A percentile compares a stretch with the other conserved stretches of the same genome.
phyloP scores from a whole-genome alignment of 345 rosid species.

The Salix arbutifolia region DNA sequence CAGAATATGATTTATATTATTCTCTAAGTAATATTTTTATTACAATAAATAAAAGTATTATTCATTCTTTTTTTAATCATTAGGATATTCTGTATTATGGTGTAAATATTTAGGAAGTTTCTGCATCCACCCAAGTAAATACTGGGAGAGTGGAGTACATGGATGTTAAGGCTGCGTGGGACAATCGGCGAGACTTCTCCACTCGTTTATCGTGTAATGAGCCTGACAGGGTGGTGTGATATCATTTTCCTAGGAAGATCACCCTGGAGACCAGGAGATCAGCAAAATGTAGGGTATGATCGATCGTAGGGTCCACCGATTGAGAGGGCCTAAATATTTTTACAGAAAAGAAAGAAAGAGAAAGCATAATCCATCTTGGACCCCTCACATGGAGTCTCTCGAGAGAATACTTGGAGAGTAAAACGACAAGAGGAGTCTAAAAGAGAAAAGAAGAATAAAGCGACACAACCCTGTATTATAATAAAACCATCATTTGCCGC shows the following conservation, averaged over 20 bases:
- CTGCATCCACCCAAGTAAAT: too few relatives aligned
- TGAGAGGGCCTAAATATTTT: too few relatives aligned
- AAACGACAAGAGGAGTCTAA: constrained; percentile 23
- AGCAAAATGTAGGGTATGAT: constrained; percentile 14
- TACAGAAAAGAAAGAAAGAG: not conserved
- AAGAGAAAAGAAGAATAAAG: constrained; percentile 26
- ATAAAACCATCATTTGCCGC: constrained; percentile 28
- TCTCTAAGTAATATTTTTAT: too few relatives aligned
- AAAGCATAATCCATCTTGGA: not conserved
- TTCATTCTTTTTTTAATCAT: too few relatives aligned
- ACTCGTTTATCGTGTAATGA: not conserved
- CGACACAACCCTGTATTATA: constrained; percentile 22
- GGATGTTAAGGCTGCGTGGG: not conserved
- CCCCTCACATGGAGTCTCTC: constrained; percentile 13
- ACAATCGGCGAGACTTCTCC: too few relatives aligned
- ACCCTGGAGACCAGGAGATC: constrained; percentile 12
- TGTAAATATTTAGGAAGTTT: too few relatives aligned
- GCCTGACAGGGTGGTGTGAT: constrained; percentile 12
- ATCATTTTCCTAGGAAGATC: constrained; percentile 57
- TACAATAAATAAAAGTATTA: too few relatives aligned
- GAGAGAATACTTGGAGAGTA: not conserved
- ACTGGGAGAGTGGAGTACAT: too few relatives aligned
- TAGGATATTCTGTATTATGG: too few relatives aligned
- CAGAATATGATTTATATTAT: too few relatives aligned
- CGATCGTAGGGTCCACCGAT: constrained; percentile 1